phyloP scores from a whole-genome alignment of 768 basidiomycete genomes.

The Lactifluus subvellereus region DNA sequence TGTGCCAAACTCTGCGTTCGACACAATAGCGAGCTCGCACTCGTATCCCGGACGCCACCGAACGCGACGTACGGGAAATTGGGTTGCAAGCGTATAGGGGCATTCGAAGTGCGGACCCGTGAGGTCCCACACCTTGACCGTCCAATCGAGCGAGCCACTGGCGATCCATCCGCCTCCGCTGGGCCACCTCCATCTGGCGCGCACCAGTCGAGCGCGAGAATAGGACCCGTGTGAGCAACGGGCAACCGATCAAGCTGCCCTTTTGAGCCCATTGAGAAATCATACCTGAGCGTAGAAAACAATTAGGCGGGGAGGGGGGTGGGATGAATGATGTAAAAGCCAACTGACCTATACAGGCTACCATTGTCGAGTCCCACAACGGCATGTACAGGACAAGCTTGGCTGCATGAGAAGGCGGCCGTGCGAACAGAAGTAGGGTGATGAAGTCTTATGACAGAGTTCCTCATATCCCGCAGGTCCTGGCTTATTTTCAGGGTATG shows the following conservation, averaged over 20 bases:
- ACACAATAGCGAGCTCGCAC: conserved; percentile 69
- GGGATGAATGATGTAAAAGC: neutral
- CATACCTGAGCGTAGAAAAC: conserved; percentile 48
- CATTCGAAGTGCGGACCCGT: conserved; percentile 51
- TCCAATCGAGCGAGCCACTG: conserved; percentile 73
- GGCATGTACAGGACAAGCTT: conserved; percentile 61
- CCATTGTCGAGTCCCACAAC: conserved; percentile 37
- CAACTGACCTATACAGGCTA: conserved; percentile 48
- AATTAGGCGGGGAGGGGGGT: neutral
- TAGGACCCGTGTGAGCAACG: conserved; percentile 66
- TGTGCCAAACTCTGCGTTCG: conserved; percentile 51
- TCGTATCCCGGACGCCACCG: conserved; percentile 73
- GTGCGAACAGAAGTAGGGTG: conserved; percentile 65
- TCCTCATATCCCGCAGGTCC: conserved; percentile 70
- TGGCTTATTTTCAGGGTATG: conserved; percentile 27
- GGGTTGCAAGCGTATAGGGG: conserved; percentile 65
- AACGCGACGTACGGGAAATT: conserved; percentile 68
- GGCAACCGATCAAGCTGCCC: conserved; percentile 66
- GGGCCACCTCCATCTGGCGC: conserved; percentile 27
- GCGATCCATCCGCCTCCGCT: conserved; percentile 59
- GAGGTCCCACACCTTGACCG: conserved; percentile 80
- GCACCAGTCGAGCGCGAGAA: conserved; percentile 73
- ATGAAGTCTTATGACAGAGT: conserved; percentile 63
- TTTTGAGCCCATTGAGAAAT: conserved; percentile 69
- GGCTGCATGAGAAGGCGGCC: conserved; percentile 63